phyloP scores from a whole-genome alignment of 2,329 filamentous ascomycete genomes.

The Aspergillus fumigatiaffinis region DNA sequence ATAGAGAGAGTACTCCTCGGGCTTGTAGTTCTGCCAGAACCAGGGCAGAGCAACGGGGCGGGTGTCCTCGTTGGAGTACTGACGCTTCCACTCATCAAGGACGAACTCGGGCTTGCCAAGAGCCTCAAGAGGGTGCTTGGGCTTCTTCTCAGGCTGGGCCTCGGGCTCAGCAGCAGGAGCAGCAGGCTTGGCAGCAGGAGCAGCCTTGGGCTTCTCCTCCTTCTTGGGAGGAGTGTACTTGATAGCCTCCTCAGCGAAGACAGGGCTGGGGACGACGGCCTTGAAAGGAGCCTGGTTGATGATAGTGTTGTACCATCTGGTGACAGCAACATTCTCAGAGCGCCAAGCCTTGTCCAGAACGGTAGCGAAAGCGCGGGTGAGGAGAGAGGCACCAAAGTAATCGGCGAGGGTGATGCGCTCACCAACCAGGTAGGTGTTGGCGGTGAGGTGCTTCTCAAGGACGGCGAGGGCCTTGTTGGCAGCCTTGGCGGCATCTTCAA shows the following conservation, averaged over 20 bases:
- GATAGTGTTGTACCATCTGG: conserved; percentile 93
- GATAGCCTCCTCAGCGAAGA: conserved; percentile 76
- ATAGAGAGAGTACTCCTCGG: conserved; percentile 96
- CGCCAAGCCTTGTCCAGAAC: conserved; percentile 93
- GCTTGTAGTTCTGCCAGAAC: conserved; percentile 97
- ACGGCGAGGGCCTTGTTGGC: conserved; percentile 65
- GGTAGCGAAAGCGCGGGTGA: conserved; percentile 85
- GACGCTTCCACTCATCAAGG: conserved; percentile 97
- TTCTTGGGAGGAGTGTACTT: conserved; percentile 73
- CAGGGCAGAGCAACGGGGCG: conserved; percentile 78
- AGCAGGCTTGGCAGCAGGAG: conserved; percentile 54
- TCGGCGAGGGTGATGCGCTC: conserved; percentile 97
- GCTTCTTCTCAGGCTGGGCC: conserved; percentile 68
- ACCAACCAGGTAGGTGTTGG: conserved; percentile 95
- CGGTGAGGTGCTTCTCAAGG: conserved; percentile 80
- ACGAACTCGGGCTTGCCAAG: conserved; percentile 75
- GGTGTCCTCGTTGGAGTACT: conserved; percentile 95
- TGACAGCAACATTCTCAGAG: conserved; percentile 73
- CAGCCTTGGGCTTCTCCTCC: conserved; percentile 62
- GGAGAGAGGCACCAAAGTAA: conserved; percentile 74
- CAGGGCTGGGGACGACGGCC: conserved; percentile 68
- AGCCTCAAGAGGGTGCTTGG: conserved; percentile 91
- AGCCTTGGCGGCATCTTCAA: conserved; percentile 73
- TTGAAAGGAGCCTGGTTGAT: conserved; percentile 90
- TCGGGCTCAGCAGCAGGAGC: conserved; percentile 49